phyloP scores from a whole-genome alignment of 352 stramenopile genomes.

The Albugo candida region DNA sequence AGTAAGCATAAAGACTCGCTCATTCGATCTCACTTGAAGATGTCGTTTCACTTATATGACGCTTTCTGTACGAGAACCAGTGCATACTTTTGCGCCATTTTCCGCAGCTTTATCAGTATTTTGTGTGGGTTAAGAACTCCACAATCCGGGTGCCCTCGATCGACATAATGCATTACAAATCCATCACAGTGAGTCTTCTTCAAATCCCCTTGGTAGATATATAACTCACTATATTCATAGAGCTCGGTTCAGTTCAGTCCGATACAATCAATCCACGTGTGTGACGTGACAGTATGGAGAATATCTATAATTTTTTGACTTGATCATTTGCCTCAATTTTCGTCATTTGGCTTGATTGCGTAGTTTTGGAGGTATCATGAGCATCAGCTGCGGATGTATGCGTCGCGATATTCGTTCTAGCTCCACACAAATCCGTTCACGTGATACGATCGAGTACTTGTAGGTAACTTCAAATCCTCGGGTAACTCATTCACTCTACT shows the following conservation, averaged over 20 bases:
- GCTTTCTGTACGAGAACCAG: too few relatives aligned
- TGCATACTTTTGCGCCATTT: slow-evolving; percentile 19
- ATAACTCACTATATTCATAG: slow-evolving; percentile 37
- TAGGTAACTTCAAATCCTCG: too few relatives aligned
- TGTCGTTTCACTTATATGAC: neutral
- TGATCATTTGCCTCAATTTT: too few relatives aligned
- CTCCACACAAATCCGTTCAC: too few relatives aligned
- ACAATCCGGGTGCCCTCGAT: slow-evolving; percentile 27
- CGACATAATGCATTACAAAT: slow-evolving; percentile 38
- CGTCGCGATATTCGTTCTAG: too few relatives aligned
- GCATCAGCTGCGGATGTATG: too few relatives aligned
- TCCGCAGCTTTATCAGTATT: slow-evolving; percentile 44
- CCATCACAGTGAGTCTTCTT: slow-evolving; percentile 50
- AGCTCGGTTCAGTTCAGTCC: slow-evolving; percentile 36
- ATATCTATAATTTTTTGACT: too few relatives aligned
- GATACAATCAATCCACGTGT: slow-evolving; percentile 49
- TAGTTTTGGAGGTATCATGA: too few relatives aligned
- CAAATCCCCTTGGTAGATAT: slow-evolving; percentile 39
- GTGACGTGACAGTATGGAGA: neutral
- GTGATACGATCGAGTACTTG: too few relatives aligned
- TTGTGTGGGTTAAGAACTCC: slow-evolving; percentile 38
- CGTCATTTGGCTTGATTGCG: too few relatives aligned
- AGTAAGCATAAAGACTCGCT: slow-evolving; percentile 24
- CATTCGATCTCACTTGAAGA: too few relatives aligned
- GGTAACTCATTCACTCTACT: too few relatives aligned